These are phyloP conservation scores for Cucumis sativus DNA, from an alignment of 306 rosid species.

Conservation along the genomic window Cucumber_9930_V3 NC_026661.2:20446501-20447000, in stretches of 20 bases:
- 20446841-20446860: constrained; percentile 51
- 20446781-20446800: constrained; percentile 67
- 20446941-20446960: neutral
- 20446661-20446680: neutral
- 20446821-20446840: constrained; percentile 81
- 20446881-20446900: constrained; percentile 73
- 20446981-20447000: constrained; percentile 2
- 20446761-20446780: constrained; percentile 81
- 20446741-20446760: constrained; percentile 33
- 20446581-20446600: neutral
- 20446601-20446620: neutral
- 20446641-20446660: neutral
- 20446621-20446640: neutral
- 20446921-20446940: constrained; percentile 67
- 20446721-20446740: constrained; percentile 60
- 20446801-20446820: constrained; percentile 79
- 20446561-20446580: neutral
- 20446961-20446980: neutral
- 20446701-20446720: constrained; percentile 49
- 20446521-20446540: neutral
- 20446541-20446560: neutral
- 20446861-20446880: constrained; percentile 70
- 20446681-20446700: constrained; percentile 3
- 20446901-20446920: constrained; percentile 76
- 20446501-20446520: neutral